phyloP scores from a whole-genome alignment of 768 basidiomycete genomes.

The Mycena leptocephala region DNA sequence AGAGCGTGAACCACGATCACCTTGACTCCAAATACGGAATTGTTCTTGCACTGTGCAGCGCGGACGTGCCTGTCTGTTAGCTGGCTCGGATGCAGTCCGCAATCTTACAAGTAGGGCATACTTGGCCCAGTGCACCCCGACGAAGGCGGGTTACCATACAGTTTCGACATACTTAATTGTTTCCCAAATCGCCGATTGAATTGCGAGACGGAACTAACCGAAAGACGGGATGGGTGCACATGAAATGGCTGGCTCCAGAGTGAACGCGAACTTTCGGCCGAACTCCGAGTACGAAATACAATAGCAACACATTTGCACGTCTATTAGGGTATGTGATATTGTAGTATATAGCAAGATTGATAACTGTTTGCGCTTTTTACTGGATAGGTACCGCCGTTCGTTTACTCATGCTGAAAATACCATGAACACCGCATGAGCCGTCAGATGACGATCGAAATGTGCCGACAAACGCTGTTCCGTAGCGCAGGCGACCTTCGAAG shows the following conservation, averaged over 20 bases:
- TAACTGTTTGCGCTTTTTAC: background rate
- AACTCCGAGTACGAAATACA: background rate
- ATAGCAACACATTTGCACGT: background rate
- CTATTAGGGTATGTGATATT: background rate
- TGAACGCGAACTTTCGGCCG: background rate
- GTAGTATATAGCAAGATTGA: background rate
- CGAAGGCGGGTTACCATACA: background rate
- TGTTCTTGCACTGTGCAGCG: background rate
- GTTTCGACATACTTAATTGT: background rate
- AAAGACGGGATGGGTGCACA: background rate
- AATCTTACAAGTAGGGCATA: too few species aligned
- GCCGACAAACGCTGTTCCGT: conserved; percentile 67
- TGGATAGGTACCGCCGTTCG: background rate
- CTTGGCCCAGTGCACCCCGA: background rate
- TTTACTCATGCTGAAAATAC: conserved; percentile 74
- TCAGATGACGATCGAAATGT: conserved; percentile 60
- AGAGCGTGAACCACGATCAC: background rate
- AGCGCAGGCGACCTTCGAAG: conserved; percentile 71
- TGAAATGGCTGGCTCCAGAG: background rate
- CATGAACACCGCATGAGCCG: conserved; percentile 56
- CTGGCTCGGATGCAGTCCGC: background rate
- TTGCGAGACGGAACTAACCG: background rate
- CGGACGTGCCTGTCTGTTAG: background rate
- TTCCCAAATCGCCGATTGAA: background rate
- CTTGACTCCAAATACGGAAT: background rate